A percentile compares a stretch with the other conserved stretches of the same genome.
phyloP scores from a whole-genome alignment of 352 stramenopile genomes.

The Phytopythium montanum region DNA sequence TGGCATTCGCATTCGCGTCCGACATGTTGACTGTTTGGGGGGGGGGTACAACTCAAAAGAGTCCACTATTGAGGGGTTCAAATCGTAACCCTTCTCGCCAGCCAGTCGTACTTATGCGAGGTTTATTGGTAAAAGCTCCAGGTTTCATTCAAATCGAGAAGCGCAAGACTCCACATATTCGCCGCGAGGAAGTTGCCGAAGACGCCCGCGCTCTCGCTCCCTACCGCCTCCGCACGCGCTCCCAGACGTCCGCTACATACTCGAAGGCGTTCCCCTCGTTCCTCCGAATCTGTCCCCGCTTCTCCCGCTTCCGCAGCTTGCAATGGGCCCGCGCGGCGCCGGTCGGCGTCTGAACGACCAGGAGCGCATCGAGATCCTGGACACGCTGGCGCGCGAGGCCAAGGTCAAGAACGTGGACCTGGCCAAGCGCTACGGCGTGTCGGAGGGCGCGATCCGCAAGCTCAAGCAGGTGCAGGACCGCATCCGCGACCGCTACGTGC shows the following conservation, averaged over 20 bases:
- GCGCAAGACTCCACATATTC: neutral
- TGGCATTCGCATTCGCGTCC: slow-evolving; percentile 2
- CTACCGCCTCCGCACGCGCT: neutral
- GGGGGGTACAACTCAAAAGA: no score
- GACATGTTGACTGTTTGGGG: neutral
- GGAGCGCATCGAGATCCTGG: slow-evolving; percentile 88
- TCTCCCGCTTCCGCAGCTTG: neutral
- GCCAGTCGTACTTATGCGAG: slow-evolving; percentile 31
- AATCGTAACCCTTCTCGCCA: neutral
- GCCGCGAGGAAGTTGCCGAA: neutral
- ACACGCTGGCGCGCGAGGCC: slow-evolving; percentile 69
- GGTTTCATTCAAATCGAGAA: neutral
- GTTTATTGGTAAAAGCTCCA: slow-evolving; percentile 3
- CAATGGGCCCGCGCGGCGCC: slow-evolving; percentile 70
- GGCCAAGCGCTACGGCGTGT: slow-evolving; percentile 83
- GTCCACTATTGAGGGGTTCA: no score
- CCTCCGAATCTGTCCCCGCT: neutral
- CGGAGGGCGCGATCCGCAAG: slow-evolving; percentile 84
- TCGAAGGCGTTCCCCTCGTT: neutral
- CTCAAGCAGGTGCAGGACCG: slow-evolving; percentile 87
- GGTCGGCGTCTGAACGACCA: slow-evolving; percentile 85
- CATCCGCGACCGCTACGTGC: slow-evolving; percentile 76
- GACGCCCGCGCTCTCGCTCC: neutral
- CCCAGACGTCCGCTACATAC: neutral
- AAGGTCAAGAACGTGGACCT: slow-evolving; percentile 88